These are phyloP conservation scores for Xylaria scruposa DNA, from an alignment of 495 filamentous ascomycete genomes.

Conservation along the genomic window DNA sequence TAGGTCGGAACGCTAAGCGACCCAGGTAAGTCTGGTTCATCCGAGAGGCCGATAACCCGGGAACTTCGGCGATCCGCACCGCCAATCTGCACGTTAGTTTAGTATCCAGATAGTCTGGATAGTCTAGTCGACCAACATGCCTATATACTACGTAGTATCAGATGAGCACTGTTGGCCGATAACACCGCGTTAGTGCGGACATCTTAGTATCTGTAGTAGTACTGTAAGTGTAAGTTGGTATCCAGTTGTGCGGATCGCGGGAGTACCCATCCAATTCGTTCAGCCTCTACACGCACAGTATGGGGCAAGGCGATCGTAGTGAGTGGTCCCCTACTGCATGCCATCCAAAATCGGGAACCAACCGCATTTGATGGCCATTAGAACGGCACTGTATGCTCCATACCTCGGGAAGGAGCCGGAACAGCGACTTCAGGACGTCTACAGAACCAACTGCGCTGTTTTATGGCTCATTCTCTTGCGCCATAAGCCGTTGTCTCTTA, in stretches of 20 bases:
- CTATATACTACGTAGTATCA: too few relatives aligned
- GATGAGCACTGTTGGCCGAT: neutral
- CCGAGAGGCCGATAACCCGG: neutral
- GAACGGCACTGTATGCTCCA: neutral
- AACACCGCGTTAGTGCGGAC: neutral
- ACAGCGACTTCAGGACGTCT: too few relatives aligned
- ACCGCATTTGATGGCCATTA: neutral
- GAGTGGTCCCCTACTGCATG: neutral
- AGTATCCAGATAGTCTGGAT: neutral
- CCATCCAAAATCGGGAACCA: neutral
- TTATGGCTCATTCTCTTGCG: too few relatives aligned
- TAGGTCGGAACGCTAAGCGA: too few relatives aligned
- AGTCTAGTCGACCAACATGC: too few relatives aligned
- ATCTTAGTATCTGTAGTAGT: neutral
- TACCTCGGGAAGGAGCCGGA: neutral
- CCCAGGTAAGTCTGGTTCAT: neutral
- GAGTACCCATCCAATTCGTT: neutral
- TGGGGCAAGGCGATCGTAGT: neutral
- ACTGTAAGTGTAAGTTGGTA: neutral
- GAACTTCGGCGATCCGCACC: conserved; percentile 4
- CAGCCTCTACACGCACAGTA: neutral
- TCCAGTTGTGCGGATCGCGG: neutral
- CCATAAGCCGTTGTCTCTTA: neutral
- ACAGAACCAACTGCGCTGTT: too few relatives aligned
- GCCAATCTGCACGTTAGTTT: neutral